Evolutionary conservation across 495 filamentous ascomycete genomes (phyloP).

Genomic region (Hypoxylon fuscum): DNA sequence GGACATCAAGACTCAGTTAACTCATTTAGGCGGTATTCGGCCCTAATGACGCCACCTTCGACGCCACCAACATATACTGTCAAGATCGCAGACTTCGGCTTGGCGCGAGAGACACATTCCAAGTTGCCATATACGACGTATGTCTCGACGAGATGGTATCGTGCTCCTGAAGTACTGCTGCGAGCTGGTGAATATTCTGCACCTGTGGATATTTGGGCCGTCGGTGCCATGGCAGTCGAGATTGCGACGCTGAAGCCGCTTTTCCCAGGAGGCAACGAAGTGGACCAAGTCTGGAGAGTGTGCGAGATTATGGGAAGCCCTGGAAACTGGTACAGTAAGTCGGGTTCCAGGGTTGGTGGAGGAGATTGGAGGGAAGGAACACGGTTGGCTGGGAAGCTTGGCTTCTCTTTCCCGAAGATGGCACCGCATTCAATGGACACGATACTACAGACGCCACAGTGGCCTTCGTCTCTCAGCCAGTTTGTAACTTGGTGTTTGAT

Average conservation of each 20-base stretch:
- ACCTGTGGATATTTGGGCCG: slow-evolving; percentile 97
- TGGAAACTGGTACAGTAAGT: slow-evolving; percentile 95
- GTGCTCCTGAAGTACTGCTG: slow-evolving; percentile 93
- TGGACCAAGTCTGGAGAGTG: slow-evolving; percentile 98
- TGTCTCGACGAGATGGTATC: slow-evolving; percentile 98
- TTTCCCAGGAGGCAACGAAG: slow-evolving; percentile 97
- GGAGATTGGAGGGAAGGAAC: slow-evolving; percentile 98
- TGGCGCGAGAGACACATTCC: slow-evolving; percentile 97
- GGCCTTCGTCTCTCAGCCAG: slow-evolving; percentile 85
- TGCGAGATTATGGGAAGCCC: slow-evolving; percentile 99
- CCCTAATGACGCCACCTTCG: slow-evolving; percentile 91
- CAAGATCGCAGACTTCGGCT: slow-evolving; percentile 98
- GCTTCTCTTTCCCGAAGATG: slow-evolving; percentile 99
- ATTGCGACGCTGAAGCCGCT: slow-evolving; percentile 96
- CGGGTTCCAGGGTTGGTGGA: slow-evolving; percentile 85
- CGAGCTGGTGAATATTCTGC: slow-evolving; percentile 97
- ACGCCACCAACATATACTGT: slow-evolving; percentile 94
- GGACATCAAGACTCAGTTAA: slow-evolving; percentile 78
- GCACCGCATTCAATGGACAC: slow-evolving; percentile 96
- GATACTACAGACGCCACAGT: slow-evolving; percentile 87
- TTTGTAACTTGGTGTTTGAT: slow-evolving; percentile 99
- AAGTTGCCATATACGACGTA: slow-evolving; percentile 98
- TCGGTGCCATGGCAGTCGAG: slow-evolving; percentile 99
- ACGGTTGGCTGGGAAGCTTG: slow-evolving; percentile 90
- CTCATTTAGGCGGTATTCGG: slow-evolving; percentile 89